Percentiles rank a stretch among this genome's conserved stretches.
These are phyloP conservation scores for Glarea lozoyensis DNA, from an alignment of 495 filamentous ascomycete genomes.

Conservation along the genomic window DNA sequence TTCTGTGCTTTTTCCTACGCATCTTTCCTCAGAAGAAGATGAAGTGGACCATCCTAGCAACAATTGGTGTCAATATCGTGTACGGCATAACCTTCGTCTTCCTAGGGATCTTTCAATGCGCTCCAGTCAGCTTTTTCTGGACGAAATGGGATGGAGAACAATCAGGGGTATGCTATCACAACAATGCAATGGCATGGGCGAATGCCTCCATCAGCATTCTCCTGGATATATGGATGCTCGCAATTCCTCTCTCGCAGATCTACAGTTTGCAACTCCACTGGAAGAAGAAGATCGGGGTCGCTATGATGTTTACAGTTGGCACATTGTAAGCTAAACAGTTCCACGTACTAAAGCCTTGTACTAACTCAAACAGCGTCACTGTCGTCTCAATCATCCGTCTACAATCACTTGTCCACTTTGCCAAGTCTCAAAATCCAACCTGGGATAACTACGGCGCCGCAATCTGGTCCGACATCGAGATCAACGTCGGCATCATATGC, in stretches of 20 bases:
- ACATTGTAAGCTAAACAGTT: conserved; percentile 31
- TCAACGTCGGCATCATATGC: conserved; percentile 21
- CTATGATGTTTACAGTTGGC: conserved; percentile 43
- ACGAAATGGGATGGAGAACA: conserved; percentile 27
- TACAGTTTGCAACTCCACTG: conserved; percentile 28
- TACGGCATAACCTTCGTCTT: conserved; percentile 32
- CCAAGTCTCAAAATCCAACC: not conserved
- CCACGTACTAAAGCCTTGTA: not conserved
- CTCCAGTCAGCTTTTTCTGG: conserved; percentile 31
- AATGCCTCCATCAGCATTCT: conserved; percentile 40
- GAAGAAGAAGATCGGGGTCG: conserved; percentile 36
- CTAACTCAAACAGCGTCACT: conserved; percentile 7
- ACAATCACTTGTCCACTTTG: conserved; percentile 1
- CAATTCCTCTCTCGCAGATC: conserved; percentile 38
- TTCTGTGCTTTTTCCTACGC: conserved; percentile 29
- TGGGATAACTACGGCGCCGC: not conserved
- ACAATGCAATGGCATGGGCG: conserved; percentile 35
- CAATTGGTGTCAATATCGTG: conserved; percentile 28
- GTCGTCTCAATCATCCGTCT: conserved; percentile 14
- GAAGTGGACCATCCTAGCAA: conserved; percentile 19
- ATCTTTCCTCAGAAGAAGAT: conserved; percentile 25
- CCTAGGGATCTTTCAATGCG: conserved; percentile 31
- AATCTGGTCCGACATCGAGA: conserved; percentile 17
- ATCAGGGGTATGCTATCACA: conserved; percentile 32
- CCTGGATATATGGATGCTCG: conserved; percentile 41